These are phyloP conservation scores for Glycine latifolia DNA, from an alignment of 306 rosid genomes.

Conservation along the genomic window DNA sequence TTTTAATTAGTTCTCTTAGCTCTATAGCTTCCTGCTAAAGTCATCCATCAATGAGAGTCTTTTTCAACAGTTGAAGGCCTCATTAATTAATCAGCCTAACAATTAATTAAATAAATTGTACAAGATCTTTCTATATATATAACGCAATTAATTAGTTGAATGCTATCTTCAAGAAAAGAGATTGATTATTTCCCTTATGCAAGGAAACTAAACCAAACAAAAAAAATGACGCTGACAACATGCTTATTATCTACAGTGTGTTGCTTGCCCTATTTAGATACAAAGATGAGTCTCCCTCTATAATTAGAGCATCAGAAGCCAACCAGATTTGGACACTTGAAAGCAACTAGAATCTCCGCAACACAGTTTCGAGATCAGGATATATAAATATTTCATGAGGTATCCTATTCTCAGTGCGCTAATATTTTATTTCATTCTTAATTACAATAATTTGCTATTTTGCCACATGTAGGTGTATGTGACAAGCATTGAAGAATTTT, in stretches of 20 bases:
- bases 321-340: conserved; percentile 45
- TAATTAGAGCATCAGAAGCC: conserved; percentile 50
- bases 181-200: conserved; percentile 16
- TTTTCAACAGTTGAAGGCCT: conserved; percentile 14
- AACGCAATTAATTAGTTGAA: conserved; percentile 8
- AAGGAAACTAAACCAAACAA: not conserved
- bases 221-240: not conserved
- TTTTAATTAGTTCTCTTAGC: not conserved
- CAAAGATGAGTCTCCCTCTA: conserved; percentile 22
- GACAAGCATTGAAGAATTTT: not conserved
- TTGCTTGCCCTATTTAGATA: conserved; percentile 25
- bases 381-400: not conserved
- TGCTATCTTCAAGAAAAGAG: conserved; percentile 39
- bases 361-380: not conserved
- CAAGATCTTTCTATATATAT: conserved; percentile 10
- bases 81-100: not conserved
- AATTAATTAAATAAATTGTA: conserved; percentile 16
- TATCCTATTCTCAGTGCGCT: conserved; percentile 40
- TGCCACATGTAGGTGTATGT: conserved; percentile 23
- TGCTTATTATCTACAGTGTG: conserved; percentile 22
- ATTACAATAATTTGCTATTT: not conserved
- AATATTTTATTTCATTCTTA: not conserved
- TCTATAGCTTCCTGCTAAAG: not conserved
- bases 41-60: not conserved
- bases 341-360: conserved; percentile 25